phyloP scores from a whole-genome alignment of 2,329 filamentous ascomycete genomes.

The Colletotrichum caudatum region DNA sequence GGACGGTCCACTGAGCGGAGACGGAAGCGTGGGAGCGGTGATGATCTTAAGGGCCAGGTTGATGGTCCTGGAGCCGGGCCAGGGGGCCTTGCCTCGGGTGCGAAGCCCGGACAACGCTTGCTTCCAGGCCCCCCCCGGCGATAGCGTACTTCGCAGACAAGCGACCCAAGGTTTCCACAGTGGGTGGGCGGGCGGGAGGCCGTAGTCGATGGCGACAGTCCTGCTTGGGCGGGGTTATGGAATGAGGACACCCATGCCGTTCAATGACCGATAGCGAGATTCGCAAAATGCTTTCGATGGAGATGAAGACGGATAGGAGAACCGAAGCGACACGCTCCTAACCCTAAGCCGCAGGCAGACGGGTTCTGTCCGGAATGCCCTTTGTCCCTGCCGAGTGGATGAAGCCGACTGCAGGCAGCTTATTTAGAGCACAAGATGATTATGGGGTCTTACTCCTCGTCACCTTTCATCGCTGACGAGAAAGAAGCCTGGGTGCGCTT shows the following conservation, averaged over 20 bases:
- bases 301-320: constrained; percentile 1
- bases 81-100: constrained; percentile 28
- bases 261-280: constrained; percentile 38
- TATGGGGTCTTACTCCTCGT: background rate
- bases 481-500: constrained; percentile 12
- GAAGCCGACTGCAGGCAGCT: constrained; percentile 1
- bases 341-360: background rate
- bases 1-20: constrained; percentile 21
- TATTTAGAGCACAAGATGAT: background rate
- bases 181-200: background rate
- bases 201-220: constrained; percentile 6
- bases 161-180: background rate
- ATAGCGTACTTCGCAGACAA: background rate
- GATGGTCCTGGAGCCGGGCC: constrained; percentile 3
- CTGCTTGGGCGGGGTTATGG: constrained; percentile 27
- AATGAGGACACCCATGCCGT: constrained; percentile 10
- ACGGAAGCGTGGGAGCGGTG: constrained; percentile 22
- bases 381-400: constrained; percentile 17
- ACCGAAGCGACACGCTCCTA: constrained; percentile 9
- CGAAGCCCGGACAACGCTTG: constrained; percentile 17
- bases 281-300: constrained; percentile 27
- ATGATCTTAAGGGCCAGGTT: constrained; percentile 35
- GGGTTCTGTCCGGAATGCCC: constrained; percentile 8
- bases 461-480: background rate
- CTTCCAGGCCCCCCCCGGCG: constrained; percentile 17